Base-by-base conservation (phyloP, 2,329 filamentous ascomycete species). In the Botrytis hyacinthi region DNA sequence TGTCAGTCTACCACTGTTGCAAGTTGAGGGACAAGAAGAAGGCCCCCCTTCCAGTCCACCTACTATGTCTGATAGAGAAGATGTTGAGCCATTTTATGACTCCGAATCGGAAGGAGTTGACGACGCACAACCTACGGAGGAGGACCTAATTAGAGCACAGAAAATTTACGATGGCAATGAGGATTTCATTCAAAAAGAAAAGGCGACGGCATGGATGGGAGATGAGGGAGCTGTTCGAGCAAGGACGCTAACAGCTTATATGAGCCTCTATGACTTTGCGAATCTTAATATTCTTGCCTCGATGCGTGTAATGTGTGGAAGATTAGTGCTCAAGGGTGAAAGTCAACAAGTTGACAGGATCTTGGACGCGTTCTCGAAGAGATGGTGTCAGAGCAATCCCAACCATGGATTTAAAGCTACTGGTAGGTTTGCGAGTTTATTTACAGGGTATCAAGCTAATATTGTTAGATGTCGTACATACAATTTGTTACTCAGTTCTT, bases 331-430 rank as follows among this genome's bases (percentile, higher is more conserved):
- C 73, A 93, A 93, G 77, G 96, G 93, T 59, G 96, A 99, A 83
- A 97, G 95, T 4, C 96, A 99, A 83, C 95, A 99, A 82, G 93
- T 99, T 32, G 96, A 99, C 81, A 92, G 96, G 48, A 95, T 99
- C 74, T 84, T 99, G 76, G 93, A 97, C 79, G 92, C 93, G 32
- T 95, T 98, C 79, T 93, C 96, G 4, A 90, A 90, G 76, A 87
- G 95, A 75, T 99, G 96, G 96, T 97, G 94, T 81, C 89, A 93
- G 77, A 98, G 95, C 85, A 99, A 99, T 81, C 89, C 93, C 0
- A 92, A 91, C 61, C 94, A 99, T 82, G 95, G 95, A 22, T 99
- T 98, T 86, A 98, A 96, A 83, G 90, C 92, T 72, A 89, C 87
- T 77, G 93, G 93, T 95, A 86, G 83, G 90, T 82, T 51, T 12